Base-by-base conservation (phyloP, 2,329 filamentous ascomycete genomes). In the Claviceps sp. region DNA sequence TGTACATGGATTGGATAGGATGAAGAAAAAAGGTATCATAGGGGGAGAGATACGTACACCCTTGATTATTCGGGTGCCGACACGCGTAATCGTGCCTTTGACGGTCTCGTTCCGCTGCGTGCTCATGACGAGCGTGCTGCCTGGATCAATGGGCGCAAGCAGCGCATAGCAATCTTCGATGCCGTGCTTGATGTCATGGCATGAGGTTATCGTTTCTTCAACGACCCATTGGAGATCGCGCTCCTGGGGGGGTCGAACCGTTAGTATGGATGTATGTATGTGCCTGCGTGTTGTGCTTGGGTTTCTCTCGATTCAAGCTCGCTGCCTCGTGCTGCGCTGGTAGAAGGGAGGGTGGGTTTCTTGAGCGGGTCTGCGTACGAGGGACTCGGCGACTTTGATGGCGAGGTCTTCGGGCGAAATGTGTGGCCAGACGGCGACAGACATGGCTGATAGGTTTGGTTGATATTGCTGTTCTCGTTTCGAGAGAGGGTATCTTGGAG, bases 1-100 rank as follows among this genome's bases (percentile, higher is more conserved):
- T 19, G 19, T 17, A 10, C 4, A n/a, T 5, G 24, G 1, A 24
- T 19, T 19, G 4, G 19, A 42, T 13, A 24, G 22, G 4, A 38
- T 16, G 6, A 17, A 24, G 7, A 40, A 38, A 43, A 52, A 40
- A 52, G 52, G 30, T 14, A 47, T 11, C 4, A 34, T 34, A 11
- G 30, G 40, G 14, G 30, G 45, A 34, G 22, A 52, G 45, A 50
- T 5, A 76, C 83, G 60, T 74, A 90, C 87, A 58, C 89, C 91
- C 66, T 95, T 95, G 56, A 95, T 85, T 57, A 98, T 85, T 50
- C 85, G 82, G n/a, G 88, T 88, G 41, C 93, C 93, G 39, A 95
- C 81, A 51, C 93, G 81, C 1, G 91, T 97, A 55, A 97, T 81
- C 60, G 89, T 87, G 17, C 93, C 93, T 68, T 98, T 98, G 56